Base-by-base conservation (phyloP, 2,329 filamentous ascomycete species). In the Aspergillus thermomutatus region DNA sequence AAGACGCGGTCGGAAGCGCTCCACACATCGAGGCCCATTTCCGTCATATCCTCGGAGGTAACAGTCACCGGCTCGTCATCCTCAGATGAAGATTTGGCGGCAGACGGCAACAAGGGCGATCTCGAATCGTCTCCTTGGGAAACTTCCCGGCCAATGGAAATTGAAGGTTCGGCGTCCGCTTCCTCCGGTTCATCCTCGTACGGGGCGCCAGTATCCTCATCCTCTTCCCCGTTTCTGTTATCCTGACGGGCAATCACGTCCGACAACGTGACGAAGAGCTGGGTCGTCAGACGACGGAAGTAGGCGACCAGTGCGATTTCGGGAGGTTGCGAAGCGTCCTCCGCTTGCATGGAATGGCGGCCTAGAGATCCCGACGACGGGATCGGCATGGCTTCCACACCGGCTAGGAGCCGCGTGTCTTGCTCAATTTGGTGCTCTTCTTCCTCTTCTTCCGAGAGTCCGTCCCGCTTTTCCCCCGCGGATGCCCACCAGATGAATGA, bases 401-500 rank as follows among this genome's bases (percentile, higher is more conserved):
- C 72, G 50, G 72, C 67, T 40, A 75, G 66, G 28, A 80, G 66
- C 49, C 73, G 69, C 4, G 70, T 68, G 64, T 81, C 79, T 63
- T 77, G 76, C 60, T 77, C 74, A 19, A 70, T 64, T 58, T 77
- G 75, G 17, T 68, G 68, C 27, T 80, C 77, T 54, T 83, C 79
- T 54, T 83, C 79, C 57, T 79, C 77, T 64, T 86, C 83, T 55
- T 84, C 79, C 1, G 79, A 77, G 9, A 81, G 74, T 50, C 79
- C 80, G 11, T 79, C 78, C 27, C 82, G 80, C 59, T 80, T 79
- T 66, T 87, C 85, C 52, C 85, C 85, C 2, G 85, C 85, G 1
- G 83, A 85, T 3, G 85, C 85, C 85, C 85, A 88, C 84, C 85
- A 88, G 66, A 87, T 83, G 71, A 87, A 85, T 37, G 83, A 83